Percentiles rank a stretch among this genome's conserved stretches.
phyloP scores from a whole-genome alignment of 73 alveolate genomes.

The Tetrahymena elliotti region DNA sequence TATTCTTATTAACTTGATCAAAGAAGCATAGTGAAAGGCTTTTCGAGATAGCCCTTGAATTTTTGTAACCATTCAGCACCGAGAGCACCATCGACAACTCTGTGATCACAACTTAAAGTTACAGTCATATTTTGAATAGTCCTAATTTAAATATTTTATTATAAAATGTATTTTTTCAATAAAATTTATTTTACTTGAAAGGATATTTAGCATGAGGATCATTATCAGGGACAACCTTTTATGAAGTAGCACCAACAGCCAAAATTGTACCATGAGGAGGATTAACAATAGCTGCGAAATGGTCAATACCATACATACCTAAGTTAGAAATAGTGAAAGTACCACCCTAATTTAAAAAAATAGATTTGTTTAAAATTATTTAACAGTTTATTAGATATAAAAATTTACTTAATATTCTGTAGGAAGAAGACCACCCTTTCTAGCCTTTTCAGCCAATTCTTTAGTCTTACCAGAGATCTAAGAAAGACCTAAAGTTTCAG shows the following conservation, averaged over 20 bases:
- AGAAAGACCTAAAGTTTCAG: constrained; percentile 63
- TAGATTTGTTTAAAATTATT: neutral
- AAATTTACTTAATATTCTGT: constrained; percentile 21
- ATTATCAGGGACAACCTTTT: constrained; percentile 39
- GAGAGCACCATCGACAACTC: constrained; percentile 87
- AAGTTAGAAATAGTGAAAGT: constrained; percentile 69
- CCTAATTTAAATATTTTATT: neutral
- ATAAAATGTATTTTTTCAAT: neutral
- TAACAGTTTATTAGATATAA: neutral
- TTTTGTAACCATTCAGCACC: constrained; percentile 81
- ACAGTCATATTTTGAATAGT: constrained; percentile 42
- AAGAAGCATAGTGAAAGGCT: constrained; percentile 67
- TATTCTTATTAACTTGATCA: constrained; percentile 9
- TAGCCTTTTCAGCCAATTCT: constrained; percentile 74
- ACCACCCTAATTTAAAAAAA: constrained; percentile 47
- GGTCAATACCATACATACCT: constrained; percentile 71
- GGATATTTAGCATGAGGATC: constrained; percentile 38
- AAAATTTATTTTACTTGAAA: constrained; percentile 12
- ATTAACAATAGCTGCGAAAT: constrained; percentile 56
- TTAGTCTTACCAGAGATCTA: constrained; percentile 54
- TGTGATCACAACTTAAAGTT: constrained; percentile 68
- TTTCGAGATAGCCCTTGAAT: constrained; percentile 66
- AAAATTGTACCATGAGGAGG: constrained; percentile 76
- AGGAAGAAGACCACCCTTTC: constrained; percentile 52
- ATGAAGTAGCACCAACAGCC: constrained; percentile 64